Evolutionary conservation across 345 rosid genomes (phyloP), one percentile per base, ranked within the genome.

Genomic region (Boechera stricta): DNA sequence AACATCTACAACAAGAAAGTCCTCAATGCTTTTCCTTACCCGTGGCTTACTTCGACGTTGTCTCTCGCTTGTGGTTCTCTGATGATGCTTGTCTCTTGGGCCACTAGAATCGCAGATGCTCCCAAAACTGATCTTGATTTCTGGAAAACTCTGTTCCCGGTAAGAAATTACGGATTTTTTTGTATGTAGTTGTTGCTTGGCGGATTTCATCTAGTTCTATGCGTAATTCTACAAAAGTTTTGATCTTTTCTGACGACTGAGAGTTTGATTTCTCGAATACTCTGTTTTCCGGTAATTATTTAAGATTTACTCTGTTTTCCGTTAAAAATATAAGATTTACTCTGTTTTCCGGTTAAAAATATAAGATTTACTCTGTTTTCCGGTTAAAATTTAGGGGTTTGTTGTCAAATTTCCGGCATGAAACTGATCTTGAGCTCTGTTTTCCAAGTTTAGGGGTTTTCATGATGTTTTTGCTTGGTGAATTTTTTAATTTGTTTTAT

Each of bases 1-100:
- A 94, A 94, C 70, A 92, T 94, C n/a, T 94, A 94, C 73, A 92
- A 94, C 84, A 94, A 94, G 89, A 94, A 94, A 86, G 98, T 88
- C 5, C 82, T 94, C 82, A 94, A 92, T 72, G 98, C 89, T 11
- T 94, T 92, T 72, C 98, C 98, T 73, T 94, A 83, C 64, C 98
- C 98, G 12, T 94, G 98, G 98, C 91, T 92, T 24, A 94, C 98
- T 67, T 94, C 98, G 10, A 90, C 95, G 0, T 89, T 94, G 42
- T 94, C 98, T 32, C 89, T 94, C 10, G 98, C 98, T 36, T 87
- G 91, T 74, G 98, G 98, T 13, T 90, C 98, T 74, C 76, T 88
- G 16, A 82, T 90, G 88, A 94, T 94, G 98, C 71, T 92, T 45
- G 81, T 89, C 36, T 90, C 98, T 58, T 94, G 98, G 98, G 94